Evolutionary conservation across 805 yeast species (phyloP), one percentile per base, ranked within the genome.

Genomic region (Saccharomyces eubayanus): DNA sequence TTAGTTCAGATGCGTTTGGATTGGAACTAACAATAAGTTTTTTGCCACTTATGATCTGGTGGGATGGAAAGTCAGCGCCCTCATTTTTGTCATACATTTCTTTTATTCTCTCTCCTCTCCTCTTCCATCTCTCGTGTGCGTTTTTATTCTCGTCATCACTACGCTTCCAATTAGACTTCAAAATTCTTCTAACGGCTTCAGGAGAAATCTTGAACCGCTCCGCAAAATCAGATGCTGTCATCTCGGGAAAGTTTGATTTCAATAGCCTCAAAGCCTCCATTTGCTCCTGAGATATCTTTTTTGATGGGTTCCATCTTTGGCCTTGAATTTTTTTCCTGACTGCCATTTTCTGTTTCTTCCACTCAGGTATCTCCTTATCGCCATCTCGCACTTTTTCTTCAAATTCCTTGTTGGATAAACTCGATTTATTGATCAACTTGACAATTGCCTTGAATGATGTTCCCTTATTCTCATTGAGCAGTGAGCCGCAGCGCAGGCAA

Each of bases 161-260:
- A 0, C 96, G 96, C 16, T 66, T 70, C 95, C 96, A 91, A 41
- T 77, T 81, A 5, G 92, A 83, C 64, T 81, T 83, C 58, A 91
- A 66, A 20, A 91, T 89, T 57, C 96, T 78, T 55, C 96, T 74
- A 2, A 90, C 79, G 0, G 91, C 87, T 59, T 90, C 95, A 0
- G 95, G 92, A 0, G 94, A 85, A 5, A 89, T 77, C 49, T 78
- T 73, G 69, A 85, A 90, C 63, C 77, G 78, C 31, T 77, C 73
- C 0, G 89, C 85, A 5, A 91, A 66, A 46, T 81, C 84, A 2
- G 72, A 71, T 2, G 84, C 77, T 3, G 78, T 79, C 51, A 87
- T 58, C n/a, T 78, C 75, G 0, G 97, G 96, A 57, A 73, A 62
- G 29, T 77, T 72, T 12, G 68, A 69, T 60, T 82, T 85, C 48